Evolutionary conservation across 345 rosid genomes (phyloP).

Genomic region (Combretum micranthum): DNA sequence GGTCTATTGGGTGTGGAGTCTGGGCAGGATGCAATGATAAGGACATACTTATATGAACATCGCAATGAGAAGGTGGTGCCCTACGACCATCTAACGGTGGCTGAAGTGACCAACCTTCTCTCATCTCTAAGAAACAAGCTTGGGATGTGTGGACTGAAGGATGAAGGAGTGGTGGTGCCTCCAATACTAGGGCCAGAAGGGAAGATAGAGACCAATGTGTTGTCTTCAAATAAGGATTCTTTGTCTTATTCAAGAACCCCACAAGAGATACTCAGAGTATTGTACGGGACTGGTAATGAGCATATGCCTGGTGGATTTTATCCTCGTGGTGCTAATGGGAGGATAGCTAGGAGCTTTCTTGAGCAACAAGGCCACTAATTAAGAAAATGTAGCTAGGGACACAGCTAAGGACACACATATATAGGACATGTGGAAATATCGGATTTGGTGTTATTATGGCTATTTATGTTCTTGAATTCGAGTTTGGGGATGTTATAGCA

Average conservation of each 20-base stretch:
- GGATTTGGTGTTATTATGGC: too few relatives aligned
- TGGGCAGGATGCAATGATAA: constrained; percentile 24
- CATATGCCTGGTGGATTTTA: constrained; percentile 38
- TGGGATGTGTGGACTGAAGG: constrained; percentile 38
- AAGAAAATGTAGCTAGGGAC: too few relatives aligned
- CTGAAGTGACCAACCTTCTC: constrained; percentile 31
- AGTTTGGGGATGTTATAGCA: too few relatives aligned
- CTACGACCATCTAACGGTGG: constrained; percentile 38
- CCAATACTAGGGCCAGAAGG: constrained; percentile 33
- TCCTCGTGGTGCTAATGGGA: constrained; percentile 40
- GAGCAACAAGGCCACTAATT: neutral
- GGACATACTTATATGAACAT: constrained; percentile 15
- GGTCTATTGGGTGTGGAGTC: constrained; percentile 18
- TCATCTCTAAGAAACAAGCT: constrained; percentile 38
- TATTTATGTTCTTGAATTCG: too few relatives aligned
- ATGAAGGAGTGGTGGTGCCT: constrained; percentile 42
- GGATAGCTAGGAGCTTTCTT: constrained; percentile 16
- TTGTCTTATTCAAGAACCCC: constrained; percentile 36
- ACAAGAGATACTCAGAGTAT: constrained; percentile 32
- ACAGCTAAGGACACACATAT: too few relatives aligned
- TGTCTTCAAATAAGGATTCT: constrained; percentile 20
- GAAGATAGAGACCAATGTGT: constrained; percentile 20
- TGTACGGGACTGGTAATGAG: constrained; percentile 40
- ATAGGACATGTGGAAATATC: too few relatives aligned
- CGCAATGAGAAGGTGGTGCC: constrained; percentile 25